Evolutionary conservation across 768 basidiomycete genomes (phyloP), one percentile per base, ranked within the genome.

Genomic region (Thelephora ganbajun): DNA sequence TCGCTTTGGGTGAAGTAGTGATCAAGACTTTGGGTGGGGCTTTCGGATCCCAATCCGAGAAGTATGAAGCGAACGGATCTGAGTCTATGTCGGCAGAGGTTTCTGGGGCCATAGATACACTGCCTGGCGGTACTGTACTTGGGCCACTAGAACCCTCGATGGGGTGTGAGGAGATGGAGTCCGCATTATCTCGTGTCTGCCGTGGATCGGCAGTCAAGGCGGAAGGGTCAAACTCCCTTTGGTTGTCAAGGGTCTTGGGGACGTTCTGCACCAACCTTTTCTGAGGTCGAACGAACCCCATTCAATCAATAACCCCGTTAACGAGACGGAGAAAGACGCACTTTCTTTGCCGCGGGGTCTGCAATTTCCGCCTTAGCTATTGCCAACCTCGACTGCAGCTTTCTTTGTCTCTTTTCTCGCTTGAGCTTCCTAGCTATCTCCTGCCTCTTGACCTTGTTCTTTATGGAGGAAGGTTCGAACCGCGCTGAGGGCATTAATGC

Each of bases 211-310:
- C 72, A 22, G 78, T 78, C 34, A 78, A 61, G 59, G 78, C 63
- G 34, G 79, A 79, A 6, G 80, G 81, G 58, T 84, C 83, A 59
- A 79, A 85, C 62, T 93, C 83, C 51, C 92, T 79, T 51, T 80
- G 85, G 61, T 97, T 98, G 59, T 99, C 96, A 20, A 97, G 76
- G 0, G 96, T 99, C 41, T 76, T 75, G 0, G 93, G 93, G 9
- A 93, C 71, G 68, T 96, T 96, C 56, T 84, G 77, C 5, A 76
- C 73, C 18, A 87, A 66, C 48, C 92, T 79, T 79, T 81, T 82
- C 90, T 93, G 49, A 11, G 18, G 13, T 48, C 13, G 20, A 7
- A 12, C 2, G 11, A 4, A 43, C 49, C 12, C 33, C 23, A 33
- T n/a, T 18, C 16, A 36, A 18, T 33, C 30, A 39, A 18, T n/a